Evolutionary conservation across 192 early-diverging fungal genomes (phyloP).

Genomic region (Chytriomyces sp.): DNA sequence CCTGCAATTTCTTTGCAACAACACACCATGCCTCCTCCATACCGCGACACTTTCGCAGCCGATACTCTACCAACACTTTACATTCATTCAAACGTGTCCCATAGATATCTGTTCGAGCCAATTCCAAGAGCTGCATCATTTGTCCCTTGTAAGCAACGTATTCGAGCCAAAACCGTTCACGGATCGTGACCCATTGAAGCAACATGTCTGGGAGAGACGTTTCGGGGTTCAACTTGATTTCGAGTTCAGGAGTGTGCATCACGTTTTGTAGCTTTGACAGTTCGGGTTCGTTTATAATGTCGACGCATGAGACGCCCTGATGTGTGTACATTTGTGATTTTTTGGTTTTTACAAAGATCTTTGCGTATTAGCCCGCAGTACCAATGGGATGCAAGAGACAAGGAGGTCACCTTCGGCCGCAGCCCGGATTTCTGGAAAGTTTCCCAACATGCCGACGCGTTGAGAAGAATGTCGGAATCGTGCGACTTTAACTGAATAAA

Average conservation of each 20-base stretch:
- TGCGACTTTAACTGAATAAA: neutral
- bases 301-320: neutral
- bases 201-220: neutral
- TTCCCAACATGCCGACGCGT: neutral
- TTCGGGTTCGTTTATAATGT: neutral
- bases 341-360: no score
- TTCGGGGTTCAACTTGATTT: neutral
- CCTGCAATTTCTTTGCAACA: conserved; percentile 8
- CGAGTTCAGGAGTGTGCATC: neutral
- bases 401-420: neutral
- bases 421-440: neutral
- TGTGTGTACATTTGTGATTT: no score
- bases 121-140: neutral
- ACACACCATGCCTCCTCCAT: conserved; percentile 34
- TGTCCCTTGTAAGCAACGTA: conserved; percentile 29
- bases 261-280: neutral
- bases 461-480: neutral
- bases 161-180: conserved; percentile 23
- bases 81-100: neutral
- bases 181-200: conserved; percentile 2
- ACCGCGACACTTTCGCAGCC: conserved; percentile 5
- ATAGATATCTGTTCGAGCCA: neutral
- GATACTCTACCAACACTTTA: conserved; percentile 1
- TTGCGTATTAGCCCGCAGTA: neutral
- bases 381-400: neutral